A percentile compares a stretch with the other conserved stretches of the same genome.
Conservation (phyloP, 352 stramenopile genomes). For the Plasmopara muralis region DNA sequence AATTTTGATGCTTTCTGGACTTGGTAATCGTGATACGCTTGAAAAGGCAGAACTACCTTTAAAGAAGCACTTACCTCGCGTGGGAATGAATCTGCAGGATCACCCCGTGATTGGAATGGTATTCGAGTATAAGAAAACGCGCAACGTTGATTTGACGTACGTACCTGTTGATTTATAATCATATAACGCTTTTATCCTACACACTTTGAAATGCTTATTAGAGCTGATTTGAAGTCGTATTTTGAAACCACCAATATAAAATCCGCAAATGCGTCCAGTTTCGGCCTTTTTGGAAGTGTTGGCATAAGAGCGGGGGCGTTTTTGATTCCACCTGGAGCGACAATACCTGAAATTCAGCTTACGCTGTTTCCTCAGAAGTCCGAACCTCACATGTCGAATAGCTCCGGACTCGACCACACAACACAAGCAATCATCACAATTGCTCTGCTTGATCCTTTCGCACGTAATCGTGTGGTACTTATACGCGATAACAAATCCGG, state of each 20-base stretch:
- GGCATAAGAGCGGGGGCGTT: conserved; percentile 74
- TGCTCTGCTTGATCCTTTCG: conserved; percentile 54
- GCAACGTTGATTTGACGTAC: conserved; percentile 41
- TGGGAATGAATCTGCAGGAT: conserved; percentile 88
- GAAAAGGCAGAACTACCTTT: conserved; percentile 36
- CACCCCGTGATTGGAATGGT: conserved; percentile 75
- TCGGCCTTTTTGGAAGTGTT: conserved; percentile 51
- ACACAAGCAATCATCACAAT: conserved; percentile 75
- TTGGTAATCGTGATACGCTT: conserved; percentile 42
- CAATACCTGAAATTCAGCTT: conserved; percentile 77
- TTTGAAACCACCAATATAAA: conserved; percentile 31
- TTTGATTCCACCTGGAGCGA: conserved; percentile 58
- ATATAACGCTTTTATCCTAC: neutral
- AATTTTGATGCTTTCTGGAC: conserved; percentile 68
- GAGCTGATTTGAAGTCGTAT: conserved; percentile 39
- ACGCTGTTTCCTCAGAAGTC: conserved; percentile 83
- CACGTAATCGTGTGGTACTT: conserved; percentile 43
- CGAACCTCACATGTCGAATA: conserved; percentile 69
- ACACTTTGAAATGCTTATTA: conserved; percentile 10
- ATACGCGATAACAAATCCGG: conserved; percentile 26
- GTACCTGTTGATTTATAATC: conserved; percentile 2
- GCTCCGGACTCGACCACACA: conserved; percentile 31
- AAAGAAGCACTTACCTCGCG: conserved; percentile 60
- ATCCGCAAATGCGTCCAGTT: conserved; percentile 31
- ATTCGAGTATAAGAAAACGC: conserved; percentile 36